Evolutionary conservation across 2,329 filamentous ascomycete genomes (phyloP).

Genomic region (Seiridium unicorne): DNA sequence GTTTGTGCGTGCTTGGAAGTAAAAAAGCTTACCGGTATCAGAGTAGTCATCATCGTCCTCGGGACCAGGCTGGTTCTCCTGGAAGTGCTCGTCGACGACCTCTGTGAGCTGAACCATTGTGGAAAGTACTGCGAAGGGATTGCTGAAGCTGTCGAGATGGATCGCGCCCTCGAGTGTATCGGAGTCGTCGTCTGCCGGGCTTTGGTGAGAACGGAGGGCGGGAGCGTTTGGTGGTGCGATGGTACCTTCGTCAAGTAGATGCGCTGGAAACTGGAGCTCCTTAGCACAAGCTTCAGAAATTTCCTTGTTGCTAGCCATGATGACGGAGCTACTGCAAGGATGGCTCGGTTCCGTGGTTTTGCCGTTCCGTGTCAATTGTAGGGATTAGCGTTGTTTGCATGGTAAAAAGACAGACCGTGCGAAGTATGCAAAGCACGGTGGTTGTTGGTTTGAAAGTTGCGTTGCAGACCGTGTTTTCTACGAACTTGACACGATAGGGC

Average conservation of each 20-base stretch:
- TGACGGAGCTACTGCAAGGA: not conserved
- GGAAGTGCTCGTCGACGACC: constrained; percentile 95
- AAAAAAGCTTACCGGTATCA: constrained; percentile 71
- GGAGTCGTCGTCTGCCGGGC: not conserved
- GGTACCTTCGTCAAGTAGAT: not conserved
- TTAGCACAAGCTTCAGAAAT: not conserved
- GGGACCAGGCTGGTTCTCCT: constrained; percentile 64
- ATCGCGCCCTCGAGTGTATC: not conserved
- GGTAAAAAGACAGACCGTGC: no score
- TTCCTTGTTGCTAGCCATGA: not conserved
- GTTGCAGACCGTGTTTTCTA: no score
- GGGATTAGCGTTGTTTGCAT: no score
- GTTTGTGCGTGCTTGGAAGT: not conserved
- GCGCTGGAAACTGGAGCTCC: constrained; percentile 2
- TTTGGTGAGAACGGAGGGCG: not conserved
- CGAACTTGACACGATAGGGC: no score
- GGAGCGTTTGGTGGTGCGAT: not conserved
- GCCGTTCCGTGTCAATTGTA: not conserved
- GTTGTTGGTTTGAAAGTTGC: no score
- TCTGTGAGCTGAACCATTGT: constrained; percentile 94
- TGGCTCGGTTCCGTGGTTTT: not conserved
- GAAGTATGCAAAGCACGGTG: no score
- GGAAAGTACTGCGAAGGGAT: not conserved
- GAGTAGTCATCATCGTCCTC: constrained; percentile 90
- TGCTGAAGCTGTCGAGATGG: not conserved